Evolutionary conservation across 352 stramenopile species (phyloP).

Genomic region (Pythium pyrilobum): DNA sequence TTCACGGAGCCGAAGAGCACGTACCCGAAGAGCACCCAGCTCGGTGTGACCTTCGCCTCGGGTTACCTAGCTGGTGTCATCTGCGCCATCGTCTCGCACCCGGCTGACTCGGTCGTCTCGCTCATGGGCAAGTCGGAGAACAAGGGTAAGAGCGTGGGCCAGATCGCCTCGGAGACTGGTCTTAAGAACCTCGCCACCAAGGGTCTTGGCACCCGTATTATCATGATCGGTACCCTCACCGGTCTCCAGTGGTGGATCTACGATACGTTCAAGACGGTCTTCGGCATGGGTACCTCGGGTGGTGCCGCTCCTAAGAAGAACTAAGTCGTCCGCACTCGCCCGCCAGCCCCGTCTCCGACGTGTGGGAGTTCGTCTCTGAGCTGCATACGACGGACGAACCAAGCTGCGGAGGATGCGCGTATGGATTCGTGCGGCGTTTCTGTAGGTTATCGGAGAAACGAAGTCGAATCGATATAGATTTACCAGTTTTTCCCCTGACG

Average conservation of each 20-base stretch:
- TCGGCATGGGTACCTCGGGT: slow-evolving; percentile 90
- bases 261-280: slow-evolving; percentile 92
- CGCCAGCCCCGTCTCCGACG: not conserved
- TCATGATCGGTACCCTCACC: slow-evolving; percentile 96
- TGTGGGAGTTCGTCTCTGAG: too few species aligned
- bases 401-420: slow-evolving; percentile 10
- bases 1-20: slow-evolving; percentile 89
- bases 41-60: slow-evolving; percentile 96
- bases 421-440: slow-evolving; percentile 12
- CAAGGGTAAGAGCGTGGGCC: slow-evolving; percentile 87
- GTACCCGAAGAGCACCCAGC: slow-evolving; percentile 92
- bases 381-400: too few species aligned
- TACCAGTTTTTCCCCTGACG: slow-evolving; percentile 5
- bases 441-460: slow-evolving; percentile 9
- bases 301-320: slow-evolving; percentile 70
- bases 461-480: slow-evolving; percentile 26
- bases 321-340: slow-evolving; percentile 20
- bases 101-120: slow-evolving; percentile 98
- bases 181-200: slow-evolving; percentile 79
- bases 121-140: slow-evolving; percentile 93
- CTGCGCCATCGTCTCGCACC: slow-evolving; percentile 98
- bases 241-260: slow-evolving; percentile 97
- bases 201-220: slow-evolving; percentile 90
- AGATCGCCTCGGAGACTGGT: slow-evolving; percentile 82
- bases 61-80: slow-evolving; percentile 99